These are phyloP conservation scores for Tolypocladium paradoxum DNA, from an alignment of 2,329 filamentous ascomycete genomes.

Conservation along the genomic window DNA sequence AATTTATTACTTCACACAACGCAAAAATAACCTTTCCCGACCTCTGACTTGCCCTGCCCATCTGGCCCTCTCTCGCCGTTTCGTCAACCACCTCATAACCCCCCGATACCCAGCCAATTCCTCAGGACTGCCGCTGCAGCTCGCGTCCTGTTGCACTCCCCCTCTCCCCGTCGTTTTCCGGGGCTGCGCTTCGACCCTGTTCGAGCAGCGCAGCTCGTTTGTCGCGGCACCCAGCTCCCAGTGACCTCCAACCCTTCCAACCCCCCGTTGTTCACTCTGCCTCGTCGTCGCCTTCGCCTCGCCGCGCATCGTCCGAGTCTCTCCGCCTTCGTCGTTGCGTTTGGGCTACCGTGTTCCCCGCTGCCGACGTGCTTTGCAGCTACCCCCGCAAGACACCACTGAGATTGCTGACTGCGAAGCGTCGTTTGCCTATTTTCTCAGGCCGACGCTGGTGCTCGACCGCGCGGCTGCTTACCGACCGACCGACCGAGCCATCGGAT, in stretches of 20 bases:
- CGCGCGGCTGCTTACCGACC: not conserved
- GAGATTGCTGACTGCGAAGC: not conserved
- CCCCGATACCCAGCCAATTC: not conserved
- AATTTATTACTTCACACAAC: conserved; percentile 2
- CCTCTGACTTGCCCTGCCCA: not conserved
- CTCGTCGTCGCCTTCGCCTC: not conserved
- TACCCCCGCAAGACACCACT: not conserved
- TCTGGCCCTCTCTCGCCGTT: not conserved
- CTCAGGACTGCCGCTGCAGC: not conserved
- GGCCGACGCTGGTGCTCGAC: not conserved
- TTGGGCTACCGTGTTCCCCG: not conserved
- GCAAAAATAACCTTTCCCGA: not conserved
- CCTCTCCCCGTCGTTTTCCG: not conserved
- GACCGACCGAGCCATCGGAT: not conserved
- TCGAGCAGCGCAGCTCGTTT: conserved; percentile 1
- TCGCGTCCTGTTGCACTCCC: not conserved
- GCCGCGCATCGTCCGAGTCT: not conserved
- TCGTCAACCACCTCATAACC: not conserved
- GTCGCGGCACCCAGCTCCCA: not conserved
- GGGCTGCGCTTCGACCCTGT: conserved; percentile 1
- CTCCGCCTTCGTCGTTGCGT: not conserved
- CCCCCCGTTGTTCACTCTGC: conserved; percentile 1
- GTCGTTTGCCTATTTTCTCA: not conserved
- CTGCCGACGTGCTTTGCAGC: not conserved
- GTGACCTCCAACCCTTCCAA: not conserved